phyloP scores from a whole-genome alignment of 192 early-diverging fungal species.

The Gigaspora rosea region DNA sequence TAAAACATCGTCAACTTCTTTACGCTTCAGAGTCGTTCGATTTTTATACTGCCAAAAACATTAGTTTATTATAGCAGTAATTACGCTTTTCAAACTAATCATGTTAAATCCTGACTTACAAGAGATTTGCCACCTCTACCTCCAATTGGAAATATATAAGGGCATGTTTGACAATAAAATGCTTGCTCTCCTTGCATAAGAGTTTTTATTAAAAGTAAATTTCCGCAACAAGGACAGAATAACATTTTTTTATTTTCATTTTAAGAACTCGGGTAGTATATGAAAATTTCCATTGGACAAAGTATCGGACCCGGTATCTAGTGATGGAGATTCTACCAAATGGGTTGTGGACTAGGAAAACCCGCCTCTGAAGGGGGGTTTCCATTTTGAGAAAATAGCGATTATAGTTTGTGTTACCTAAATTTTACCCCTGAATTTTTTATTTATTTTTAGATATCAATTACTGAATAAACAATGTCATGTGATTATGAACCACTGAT shows the following conservation, averaged over 20 bases:
- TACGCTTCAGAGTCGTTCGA: constrained; percentile 66
- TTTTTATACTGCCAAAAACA: constrained; percentile 7
- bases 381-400: too few species aligned
- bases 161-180: constrained; percentile 85
- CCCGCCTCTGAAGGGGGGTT: too few species aligned
- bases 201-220: constrained; percentile 76
- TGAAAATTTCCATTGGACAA: too few species aligned
- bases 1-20: constrained; percentile 91
- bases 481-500: too few species aligned
- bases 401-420: too few species aligned
- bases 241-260: constrained; percentile 54
- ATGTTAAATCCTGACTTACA: not conserved
- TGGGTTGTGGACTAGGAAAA: too few species aligned
- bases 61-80: not conserved
- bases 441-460: too few species aligned
- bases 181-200: constrained; percentile 57
- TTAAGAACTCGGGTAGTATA: too few species aligned
- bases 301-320: too few species aligned
- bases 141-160: constrained; percentile 76
- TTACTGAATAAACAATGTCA: too few species aligned
- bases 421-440: too few species aligned
- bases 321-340: too few species aligned
- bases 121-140: constrained; percentile 41
- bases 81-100: not conserved
- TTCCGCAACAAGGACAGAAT: constrained; percentile 89